A percentile compares a stretch with the other conserved stretches of the same genome.
Evolutionary conservation across 2,329 filamentous ascomycete species (phyloP).

Genomic region (Ophiostoma novo-ulmi): DNA sequence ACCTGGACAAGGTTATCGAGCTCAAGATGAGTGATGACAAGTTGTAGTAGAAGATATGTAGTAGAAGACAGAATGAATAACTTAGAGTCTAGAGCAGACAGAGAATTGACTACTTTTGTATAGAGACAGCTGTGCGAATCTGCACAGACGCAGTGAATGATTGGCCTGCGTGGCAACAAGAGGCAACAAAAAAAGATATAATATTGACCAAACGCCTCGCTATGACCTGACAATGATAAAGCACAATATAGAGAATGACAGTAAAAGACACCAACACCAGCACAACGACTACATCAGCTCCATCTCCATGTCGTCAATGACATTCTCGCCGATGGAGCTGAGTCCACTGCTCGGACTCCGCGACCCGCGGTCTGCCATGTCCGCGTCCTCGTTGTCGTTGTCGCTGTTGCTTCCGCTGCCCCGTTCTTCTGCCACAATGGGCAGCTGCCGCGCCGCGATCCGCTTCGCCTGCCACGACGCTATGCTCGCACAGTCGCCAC

Average conservation of each 20-base stretch:
- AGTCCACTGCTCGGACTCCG: conserved; percentile 51
- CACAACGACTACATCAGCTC: conserved; percentile 27
- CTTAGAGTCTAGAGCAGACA: too few species aligned
- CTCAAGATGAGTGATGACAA: conserved; percentile 28
- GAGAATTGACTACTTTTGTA: neutral
- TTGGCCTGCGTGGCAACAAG: neutral
- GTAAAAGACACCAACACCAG: neutral
- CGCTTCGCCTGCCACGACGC: conserved; percentile 55
- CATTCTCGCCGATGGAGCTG: conserved; percentile 51
- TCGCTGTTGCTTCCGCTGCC: neutral
- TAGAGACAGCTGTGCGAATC: too few species aligned
- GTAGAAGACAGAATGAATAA: neutral
- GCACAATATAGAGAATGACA: neutral
- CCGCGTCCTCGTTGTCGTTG: conserved; percentile 10
- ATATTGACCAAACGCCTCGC: conserved; percentile 1
- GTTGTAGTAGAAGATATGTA: conserved; percentile 17
- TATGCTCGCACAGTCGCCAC: conserved; percentile 63
- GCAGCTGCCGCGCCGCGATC: conserved; percentile 30
- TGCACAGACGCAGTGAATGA: neutral
- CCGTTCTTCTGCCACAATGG: neutral
- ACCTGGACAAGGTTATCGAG: conserved; percentile 54
- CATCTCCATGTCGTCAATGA: conserved; percentile 46
- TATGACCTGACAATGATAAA: neutral
- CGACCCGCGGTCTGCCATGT: conserved; percentile 33
- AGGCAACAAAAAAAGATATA: neutral